Percentiles rank a stretch among this genome's conserved stretches.
Conservation (phyloP, 805 yeast genomes). For the Metschnikowia noctiluminum region DNA sequence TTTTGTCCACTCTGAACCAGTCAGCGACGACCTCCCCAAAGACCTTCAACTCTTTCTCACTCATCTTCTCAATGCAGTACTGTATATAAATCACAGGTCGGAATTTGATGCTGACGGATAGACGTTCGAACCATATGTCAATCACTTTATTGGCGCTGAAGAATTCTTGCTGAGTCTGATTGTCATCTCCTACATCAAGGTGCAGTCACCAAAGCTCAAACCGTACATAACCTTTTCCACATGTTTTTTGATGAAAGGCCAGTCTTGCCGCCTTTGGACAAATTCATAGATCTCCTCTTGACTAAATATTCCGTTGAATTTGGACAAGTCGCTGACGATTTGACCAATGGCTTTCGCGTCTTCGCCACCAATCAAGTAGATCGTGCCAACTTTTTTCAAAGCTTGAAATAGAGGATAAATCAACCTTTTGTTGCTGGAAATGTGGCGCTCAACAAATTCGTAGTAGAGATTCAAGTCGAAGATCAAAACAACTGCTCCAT, state of each 20-base stretch:
- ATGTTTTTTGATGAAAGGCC: conserved; percentile 70
- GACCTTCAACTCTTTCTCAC: too few species aligned
- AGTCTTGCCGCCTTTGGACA: conserved; percentile 82
- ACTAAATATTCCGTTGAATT: conserved; percentile 83
- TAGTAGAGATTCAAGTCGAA: conserved; percentile 79
- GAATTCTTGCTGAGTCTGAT: too few species aligned
- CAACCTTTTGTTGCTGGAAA: conserved; percentile 57
- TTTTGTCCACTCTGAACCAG: neutral
- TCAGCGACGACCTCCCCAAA: neutral
- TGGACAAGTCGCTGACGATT: conserved; percentile 74
- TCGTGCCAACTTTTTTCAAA: conserved; percentile 78
- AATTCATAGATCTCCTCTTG: conserved; percentile 95
- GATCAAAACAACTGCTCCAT: conserved; percentile 80
- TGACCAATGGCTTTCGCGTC: conserved; percentile 84
- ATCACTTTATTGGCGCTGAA: too few species aligned
- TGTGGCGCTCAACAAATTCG: conserved; percentile 53
- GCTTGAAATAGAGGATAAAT: conserved; percentile 76
- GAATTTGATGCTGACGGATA: too few species aligned
- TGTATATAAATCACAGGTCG: too few species aligned
- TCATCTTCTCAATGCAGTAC: too few species aligned
- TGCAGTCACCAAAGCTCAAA: conserved; percentile 75
- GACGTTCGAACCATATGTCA: too few species aligned
- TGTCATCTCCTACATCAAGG: conserved; percentile 36
- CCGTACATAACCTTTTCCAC: conserved; percentile 97
- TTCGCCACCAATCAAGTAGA: conserved; percentile 64